phyloP scores from a whole-genome alignment of 1,284 basidiomycete genomes.

The Ustilago bromivora region DNA sequence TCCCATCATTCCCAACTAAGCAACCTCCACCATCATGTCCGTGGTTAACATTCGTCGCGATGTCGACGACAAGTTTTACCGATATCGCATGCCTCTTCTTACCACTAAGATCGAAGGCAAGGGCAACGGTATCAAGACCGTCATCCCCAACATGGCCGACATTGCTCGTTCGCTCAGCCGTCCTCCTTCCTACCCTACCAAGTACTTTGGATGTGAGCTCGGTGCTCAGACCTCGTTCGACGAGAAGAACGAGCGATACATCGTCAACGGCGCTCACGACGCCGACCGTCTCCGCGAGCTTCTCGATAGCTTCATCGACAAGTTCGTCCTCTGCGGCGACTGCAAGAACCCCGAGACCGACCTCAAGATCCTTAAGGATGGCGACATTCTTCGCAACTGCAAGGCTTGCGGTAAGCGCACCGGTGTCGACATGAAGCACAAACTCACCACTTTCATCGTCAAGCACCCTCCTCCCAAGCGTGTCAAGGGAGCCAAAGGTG shows the following conservation, averaged over 20 bases:
- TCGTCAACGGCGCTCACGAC: constrained; percentile 97
- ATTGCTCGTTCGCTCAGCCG: constrained; percentile 94
- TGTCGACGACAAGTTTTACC: constrained; percentile 81
- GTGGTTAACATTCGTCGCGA: constrained; percentile 98
- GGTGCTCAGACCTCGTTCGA: constrained; percentile 97
- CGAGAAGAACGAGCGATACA: constrained; percentile 96
- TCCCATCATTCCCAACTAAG: not conserved
- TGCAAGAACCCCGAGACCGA: constrained; percentile 99
- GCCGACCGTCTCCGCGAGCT: constrained; percentile 92
- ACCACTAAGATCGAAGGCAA: constrained; percentile 98
- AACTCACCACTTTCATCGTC: constrained; percentile 93
- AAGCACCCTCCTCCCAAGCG: constrained; percentile 91
- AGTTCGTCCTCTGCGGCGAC: constrained; percentile 94
- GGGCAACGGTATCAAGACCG: constrained; percentile 98
- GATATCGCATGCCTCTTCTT: constrained; percentile 86
- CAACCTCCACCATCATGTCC: constrained; percentile 70
- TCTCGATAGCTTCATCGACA: constrained; percentile 92
- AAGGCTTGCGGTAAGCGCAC: constrained; percentile 97
- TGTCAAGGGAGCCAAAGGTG: constrained; percentile 68
- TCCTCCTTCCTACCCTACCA: constrained; percentile 95
- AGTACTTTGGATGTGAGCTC: constrained; percentile 98
- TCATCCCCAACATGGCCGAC: constrained; percentile 88
- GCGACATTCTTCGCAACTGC: constrained; percentile 93
- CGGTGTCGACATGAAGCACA: constrained; percentile 95
- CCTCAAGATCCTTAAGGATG: constrained; percentile 84